A percentile compares a stretch with the other conserved stretches of the same genome.
phyloP scores from a whole-genome alignment of 768 basidiomycete genomes.

The Tricholoma hemisulphureum region DNA sequence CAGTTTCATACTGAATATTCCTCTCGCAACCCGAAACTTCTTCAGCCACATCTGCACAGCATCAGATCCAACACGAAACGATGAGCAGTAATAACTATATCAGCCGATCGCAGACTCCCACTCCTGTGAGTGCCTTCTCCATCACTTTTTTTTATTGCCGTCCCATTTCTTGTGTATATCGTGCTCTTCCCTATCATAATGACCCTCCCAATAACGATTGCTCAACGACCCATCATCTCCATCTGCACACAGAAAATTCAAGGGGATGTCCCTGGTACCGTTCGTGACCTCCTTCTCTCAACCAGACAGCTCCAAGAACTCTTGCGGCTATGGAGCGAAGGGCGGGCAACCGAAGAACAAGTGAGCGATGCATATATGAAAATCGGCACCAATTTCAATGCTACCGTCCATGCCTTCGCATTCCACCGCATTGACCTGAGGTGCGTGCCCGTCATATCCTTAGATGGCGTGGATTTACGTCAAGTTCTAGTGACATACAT shows the following conservation, averaged over 20 bases:
- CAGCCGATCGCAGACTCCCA: conserved; percentile 6
- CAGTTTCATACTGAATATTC: neutral
- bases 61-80: neutral
- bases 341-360: conserved; percentile 57
- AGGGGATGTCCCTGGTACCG: conserved; percentile 58
- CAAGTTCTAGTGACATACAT: conserved; percentile 55
- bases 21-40: neutral
- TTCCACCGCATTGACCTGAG: conserved; percentile 71
- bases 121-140: conserved; percentile 11
- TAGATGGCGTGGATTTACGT: neutral
- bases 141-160: neutral
- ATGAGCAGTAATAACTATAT: conserved; percentile 16
- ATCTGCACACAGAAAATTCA: conserved; percentile 24
- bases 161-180: too few species aligned
- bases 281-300: conserved; percentile 68
- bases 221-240: conserved; percentile 21
- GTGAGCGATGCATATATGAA: conserved; percentile 91
- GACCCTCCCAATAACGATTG: neutral
- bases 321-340: conserved; percentile 65
- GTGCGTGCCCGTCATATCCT: conserved; percentile 25
- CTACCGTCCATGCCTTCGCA: conserved; percentile 72
- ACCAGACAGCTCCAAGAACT: conserved; percentile 81
- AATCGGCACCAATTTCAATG: conserved; percentile 87
- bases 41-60: conserved; percentile 15
- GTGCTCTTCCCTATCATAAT: neutral